Conservation (phyloP, 2,329 filamentous ascomycete genomes). For the Akanthomyces muscarius region DNA sequence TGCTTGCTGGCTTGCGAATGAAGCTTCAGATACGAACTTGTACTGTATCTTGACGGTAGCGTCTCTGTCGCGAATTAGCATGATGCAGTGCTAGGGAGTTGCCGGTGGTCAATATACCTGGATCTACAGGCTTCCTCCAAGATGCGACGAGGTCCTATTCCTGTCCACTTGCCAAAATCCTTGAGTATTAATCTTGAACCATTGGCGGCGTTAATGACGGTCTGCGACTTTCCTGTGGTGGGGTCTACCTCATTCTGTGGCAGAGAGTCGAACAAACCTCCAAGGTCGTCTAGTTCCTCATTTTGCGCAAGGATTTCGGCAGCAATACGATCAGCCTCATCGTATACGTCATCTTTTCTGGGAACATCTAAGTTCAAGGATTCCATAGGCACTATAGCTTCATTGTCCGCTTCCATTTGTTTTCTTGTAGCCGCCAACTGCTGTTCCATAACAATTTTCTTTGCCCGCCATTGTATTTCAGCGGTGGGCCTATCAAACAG, state of each 20-base stretch:
- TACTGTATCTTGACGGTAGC: constrained; percentile 63
- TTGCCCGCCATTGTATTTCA: constrained; percentile 60
- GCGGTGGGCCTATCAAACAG: constrained; percentile 67
- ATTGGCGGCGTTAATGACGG: constrained; percentile 48
- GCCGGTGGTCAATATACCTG: constrained; percentile 46
- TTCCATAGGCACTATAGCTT: constrained; percentile 14
- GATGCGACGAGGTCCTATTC: constrained; percentile 69
- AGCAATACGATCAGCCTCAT: constrained; percentile 56
- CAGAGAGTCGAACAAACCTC: constrained; percentile 53
- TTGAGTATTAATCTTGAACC: constrained; percentile 60
- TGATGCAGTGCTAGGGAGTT: neutral
- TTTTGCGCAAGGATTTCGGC: constrained; percentile 55
- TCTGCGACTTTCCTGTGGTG: constrained; percentile 54
- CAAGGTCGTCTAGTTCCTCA: constrained; percentile 51
- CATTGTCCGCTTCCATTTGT: constrained; percentile 24
- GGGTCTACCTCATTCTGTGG: constrained; percentile 59
- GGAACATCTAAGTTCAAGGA: constrained; percentile 25
- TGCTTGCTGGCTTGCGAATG: constrained; percentile 72
- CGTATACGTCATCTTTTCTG: constrained; percentile 45
- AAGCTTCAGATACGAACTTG: constrained; percentile 65
- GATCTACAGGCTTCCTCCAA: constrained; percentile 86
- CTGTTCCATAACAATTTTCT: constrained; percentile 57
- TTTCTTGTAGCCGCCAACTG: constrained; percentile 52
- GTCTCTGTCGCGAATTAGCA: constrained; percentile 50
- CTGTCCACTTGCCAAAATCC: constrained; percentile 81